These are phyloP conservation scores for Cercospora sesami DNA, from an alignment of 2,329 filamentous ascomycete genomes.

Conservation along the genomic window DNA sequence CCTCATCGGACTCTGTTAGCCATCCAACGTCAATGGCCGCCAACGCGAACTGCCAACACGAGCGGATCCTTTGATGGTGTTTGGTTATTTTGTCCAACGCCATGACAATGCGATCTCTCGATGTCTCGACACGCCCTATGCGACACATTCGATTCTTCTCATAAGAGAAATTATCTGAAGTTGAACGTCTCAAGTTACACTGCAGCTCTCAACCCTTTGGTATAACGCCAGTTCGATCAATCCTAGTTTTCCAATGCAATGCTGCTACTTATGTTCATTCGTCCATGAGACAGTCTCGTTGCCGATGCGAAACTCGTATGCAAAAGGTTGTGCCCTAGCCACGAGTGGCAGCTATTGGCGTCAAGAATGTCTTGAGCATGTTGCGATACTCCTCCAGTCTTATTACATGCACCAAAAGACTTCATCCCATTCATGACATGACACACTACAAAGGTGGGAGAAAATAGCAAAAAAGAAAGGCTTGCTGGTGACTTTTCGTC, in stretches of 20 bases:
- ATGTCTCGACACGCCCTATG: neutral
- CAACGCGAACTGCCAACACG: neutral
- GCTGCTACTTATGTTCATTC: neutral
- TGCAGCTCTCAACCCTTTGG: neutral
- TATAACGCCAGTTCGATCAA: neutral
- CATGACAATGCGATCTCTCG: neutral
- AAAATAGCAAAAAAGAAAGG: neutral
- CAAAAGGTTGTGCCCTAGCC: neutral
- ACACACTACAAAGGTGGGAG: neutral
- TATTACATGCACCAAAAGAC: neutral
- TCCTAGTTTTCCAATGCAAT: neutral
- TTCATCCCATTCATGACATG: neutral
- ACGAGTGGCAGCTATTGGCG: neutral
- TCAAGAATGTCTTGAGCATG: neutral
- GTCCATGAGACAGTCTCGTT: neutral
- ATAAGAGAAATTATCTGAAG: neutral
- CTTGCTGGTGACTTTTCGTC: neutral
- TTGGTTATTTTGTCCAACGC: neutral
- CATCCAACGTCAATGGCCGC: neutral
- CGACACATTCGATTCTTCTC: neutral
- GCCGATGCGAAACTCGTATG: neutral
- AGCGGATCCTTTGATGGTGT: neutral
- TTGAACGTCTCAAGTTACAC: neutral
- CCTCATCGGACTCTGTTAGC: neutral
- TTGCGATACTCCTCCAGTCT: too few species aligned